phyloP scores from a whole-genome alignment of 2,329 filamentous ascomycete genomes.

The Cordyceps javanica region DNA sequence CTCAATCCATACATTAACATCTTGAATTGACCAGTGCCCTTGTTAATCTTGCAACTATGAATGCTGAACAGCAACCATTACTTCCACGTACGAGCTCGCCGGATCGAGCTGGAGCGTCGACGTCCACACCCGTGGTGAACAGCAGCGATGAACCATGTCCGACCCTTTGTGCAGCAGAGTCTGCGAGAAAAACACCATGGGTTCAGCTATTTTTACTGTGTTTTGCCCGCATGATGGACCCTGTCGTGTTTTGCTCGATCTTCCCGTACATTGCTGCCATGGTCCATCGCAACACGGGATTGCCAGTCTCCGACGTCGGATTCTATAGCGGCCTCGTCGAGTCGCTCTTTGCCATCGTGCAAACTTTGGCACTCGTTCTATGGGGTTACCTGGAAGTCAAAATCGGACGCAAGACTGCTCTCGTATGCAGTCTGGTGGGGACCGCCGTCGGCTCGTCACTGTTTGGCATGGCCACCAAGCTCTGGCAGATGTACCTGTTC shows the following conservation, averaged over 20 bases:
- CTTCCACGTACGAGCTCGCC: background rate
- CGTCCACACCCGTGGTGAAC: background rate
- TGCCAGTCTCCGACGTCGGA: conserved; percentile 60
- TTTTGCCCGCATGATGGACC: conserved; percentile 66
- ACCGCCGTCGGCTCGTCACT: conserved; percentile 53
- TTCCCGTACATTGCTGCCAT: conserved; percentile 77
- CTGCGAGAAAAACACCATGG: background rate
- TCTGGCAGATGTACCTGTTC: conserved; percentile 69
- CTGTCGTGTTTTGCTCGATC: conserved; percentile 74
- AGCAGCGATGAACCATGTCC: background rate
- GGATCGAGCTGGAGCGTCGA: too few relatives aligned
- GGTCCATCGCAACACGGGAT: conserved; percentile 58
- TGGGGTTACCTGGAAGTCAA: conserved; percentile 62
- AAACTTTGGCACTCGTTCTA: conserved; percentile 70
- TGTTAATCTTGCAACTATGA: too few relatives aligned
- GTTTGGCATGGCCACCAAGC: conserved; percentile 60
- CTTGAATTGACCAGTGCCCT: too few relatives aligned
- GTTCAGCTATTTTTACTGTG: conserved; percentile 50
- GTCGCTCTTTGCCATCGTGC: conserved; percentile 65
- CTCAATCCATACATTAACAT: too few relatives aligned
- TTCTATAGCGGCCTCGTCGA: conserved; percentile 76
- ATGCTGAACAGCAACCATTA: background rate
- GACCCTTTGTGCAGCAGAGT: background rate
- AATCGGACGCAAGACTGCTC: conserved; percentile 64
- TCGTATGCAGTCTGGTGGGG: conserved; percentile 61